Conservation (phyloP, 129 eudicot species). For the Ambrosia trifida region DNA sequence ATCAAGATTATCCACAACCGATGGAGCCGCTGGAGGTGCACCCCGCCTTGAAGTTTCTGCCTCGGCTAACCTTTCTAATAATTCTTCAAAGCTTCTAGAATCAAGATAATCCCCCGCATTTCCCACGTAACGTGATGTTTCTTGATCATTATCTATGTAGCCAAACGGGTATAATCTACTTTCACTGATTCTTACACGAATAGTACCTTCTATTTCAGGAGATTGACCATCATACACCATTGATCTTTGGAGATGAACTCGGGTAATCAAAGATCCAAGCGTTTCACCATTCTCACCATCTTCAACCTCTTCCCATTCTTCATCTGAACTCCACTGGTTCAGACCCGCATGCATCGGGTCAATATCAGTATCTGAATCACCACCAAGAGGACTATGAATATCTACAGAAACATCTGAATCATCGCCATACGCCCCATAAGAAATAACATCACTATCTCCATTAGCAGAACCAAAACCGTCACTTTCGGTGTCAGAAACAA, state of each 20-base stretch:
- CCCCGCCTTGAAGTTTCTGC: constrained; percentile 58
- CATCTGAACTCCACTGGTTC: constrained; percentile 67
- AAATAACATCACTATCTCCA: constrained; percentile 69
- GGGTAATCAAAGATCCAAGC: constrained; percentile 33
- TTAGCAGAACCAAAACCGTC: constrained; percentile 66
- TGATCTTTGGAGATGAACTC: constrained; percentile 43
- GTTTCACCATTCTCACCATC: constrained; percentile 39
- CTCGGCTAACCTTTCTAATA: constrained; percentile 67
- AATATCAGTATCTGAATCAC: constrained; percentile 64
- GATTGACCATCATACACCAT: constrained; percentile 15
- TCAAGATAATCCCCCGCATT: constrained; percentile 61
- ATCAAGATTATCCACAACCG: constrained; percentile 60
- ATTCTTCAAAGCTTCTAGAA: constrained; percentile 64
- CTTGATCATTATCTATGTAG: constrained; percentile 27
- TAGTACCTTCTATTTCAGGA: constrained; percentile 40
- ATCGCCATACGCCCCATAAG: constrained; percentile 49
- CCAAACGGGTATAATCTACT: constrained; percentile 38
- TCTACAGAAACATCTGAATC: constrained; percentile 73
- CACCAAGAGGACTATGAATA: constrained; percentile 46
- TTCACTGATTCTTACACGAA: constrained; percentile 47
- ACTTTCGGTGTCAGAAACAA: constrained; percentile 72
- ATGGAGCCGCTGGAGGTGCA: constrained; percentile 77
- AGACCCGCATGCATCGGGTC: constrained; percentile 94
- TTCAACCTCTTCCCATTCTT: constrained; percentile 49
- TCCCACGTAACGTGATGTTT: constrained; percentile 38